Evolutionary conservation across 106 monocot genomes (phyloP).

Genomic region (Phalaenopsis equestris): DNA sequence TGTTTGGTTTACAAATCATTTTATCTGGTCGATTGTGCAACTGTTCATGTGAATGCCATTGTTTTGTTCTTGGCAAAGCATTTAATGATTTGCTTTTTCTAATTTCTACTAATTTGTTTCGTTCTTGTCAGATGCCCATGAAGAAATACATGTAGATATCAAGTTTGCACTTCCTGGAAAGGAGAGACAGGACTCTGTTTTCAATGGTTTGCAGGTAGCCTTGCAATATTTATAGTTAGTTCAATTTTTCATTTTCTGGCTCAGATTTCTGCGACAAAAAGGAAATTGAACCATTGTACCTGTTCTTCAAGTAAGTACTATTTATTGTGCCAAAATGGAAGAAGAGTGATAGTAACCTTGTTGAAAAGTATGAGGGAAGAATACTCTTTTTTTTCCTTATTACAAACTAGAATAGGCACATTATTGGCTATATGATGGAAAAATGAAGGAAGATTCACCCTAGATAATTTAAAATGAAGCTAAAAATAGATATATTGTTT

Average conservation of each 20-base stretch:
- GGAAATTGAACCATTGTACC: background rate
- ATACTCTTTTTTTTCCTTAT: no score
- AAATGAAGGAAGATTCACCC: no score
- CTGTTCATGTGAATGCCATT: background rate
- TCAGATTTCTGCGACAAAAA: background rate
- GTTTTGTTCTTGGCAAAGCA: background rate
- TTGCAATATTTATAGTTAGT: background rate
- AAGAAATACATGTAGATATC: constrained; percentile 40
- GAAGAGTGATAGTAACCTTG: background rate
- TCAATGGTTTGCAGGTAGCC: constrained; percentile 85
- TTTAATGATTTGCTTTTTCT: background rate
- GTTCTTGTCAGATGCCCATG: constrained; percentile 43
- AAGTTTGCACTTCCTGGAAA: constrained; percentile 94
- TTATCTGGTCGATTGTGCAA: background rate
- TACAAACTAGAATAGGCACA: no score
- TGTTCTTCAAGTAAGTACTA: background rate
- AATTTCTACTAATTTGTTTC: background rate
- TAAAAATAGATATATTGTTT: no score
- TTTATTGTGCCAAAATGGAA: background rate
- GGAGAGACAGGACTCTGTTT: constrained; percentile 99
- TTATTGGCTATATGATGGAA: no score
- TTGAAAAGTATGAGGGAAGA: no score
- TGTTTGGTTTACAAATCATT: constrained; percentile 6
- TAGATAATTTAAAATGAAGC: no score
- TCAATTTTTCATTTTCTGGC: background rate